Evolutionary conservation across 139 green algal genomes (phyloP).

Genomic region (Auxenochlorella protothecoides): DNA sequence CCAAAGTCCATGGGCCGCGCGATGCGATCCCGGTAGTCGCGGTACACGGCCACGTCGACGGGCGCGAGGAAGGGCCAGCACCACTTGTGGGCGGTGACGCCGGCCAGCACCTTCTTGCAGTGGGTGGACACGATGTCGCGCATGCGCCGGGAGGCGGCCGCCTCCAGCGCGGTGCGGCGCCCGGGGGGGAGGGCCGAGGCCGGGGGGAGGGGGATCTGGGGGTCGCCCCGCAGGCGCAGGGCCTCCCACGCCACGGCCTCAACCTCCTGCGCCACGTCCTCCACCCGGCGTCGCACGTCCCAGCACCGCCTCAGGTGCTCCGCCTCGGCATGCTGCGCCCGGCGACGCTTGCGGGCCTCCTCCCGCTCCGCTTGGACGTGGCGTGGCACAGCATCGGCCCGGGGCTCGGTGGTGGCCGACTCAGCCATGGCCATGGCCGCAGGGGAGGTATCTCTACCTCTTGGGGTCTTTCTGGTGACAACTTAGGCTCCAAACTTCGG

Average conservation of each 20-base stretch:
- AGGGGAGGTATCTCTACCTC: too few relatives aligned
- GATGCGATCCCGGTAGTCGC: slow-evolving; percentile 61
- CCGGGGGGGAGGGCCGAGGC: too few relatives aligned
- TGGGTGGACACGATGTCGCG: slow-evolving; percentile 21
- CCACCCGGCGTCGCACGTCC: slow-evolving; percentile 29
- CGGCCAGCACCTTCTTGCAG: slow-evolving; percentile 21
- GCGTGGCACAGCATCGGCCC: too few relatives aligned
- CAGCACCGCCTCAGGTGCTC: slow-evolving; percentile 6
- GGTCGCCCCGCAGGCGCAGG: too few relatives aligned
- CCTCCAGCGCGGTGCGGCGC: not conserved
- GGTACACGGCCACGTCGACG: slow-evolving; percentile 60
- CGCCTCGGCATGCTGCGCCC: slow-evolving; percentile 11
- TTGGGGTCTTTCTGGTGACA: too few relatives aligned
- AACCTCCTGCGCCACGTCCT: slow-evolving; percentile 28
- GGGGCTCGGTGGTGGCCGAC: too few relatives aligned
- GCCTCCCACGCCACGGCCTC: slow-evolving; percentile 36
- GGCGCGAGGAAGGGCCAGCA: slow-evolving; percentile 73
- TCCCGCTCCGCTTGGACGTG: slow-evolving; percentile 3
- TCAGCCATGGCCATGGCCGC: too few relatives aligned
- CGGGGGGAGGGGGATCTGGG: too few relatives aligned
- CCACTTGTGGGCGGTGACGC: slow-evolving; percentile 43
- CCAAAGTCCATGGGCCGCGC: slow-evolving; percentile 66
- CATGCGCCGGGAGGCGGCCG: slow-evolving; percentile 3
- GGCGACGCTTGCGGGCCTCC: slow-evolving; percentile 10
- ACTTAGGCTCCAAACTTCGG: too few relatives aligned